Base-by-base conservation (phyloP, 805 yeast species). In the Lipomyces spencermartinsiae region DNA sequence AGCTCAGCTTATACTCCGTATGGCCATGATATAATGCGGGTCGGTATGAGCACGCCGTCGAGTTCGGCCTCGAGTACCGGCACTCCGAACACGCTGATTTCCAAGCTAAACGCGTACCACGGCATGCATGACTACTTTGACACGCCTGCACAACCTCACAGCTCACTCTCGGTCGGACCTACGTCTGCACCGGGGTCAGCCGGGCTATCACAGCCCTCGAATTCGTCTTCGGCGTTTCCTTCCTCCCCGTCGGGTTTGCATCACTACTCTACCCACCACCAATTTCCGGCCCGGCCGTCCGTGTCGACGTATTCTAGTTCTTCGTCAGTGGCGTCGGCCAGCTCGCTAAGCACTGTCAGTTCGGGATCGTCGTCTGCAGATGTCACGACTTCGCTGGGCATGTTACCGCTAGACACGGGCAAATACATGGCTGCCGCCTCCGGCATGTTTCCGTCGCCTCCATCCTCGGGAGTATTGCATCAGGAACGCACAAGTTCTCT, bases 121-220 rank as follows among this genome's bases (percentile, higher is more conserved):
- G 34, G 53, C 3, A 67, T 67, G 67, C 70, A 67, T 46, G 70
- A 67, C 25, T 67, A 67, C 59, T 67, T 67, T 39, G 70, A 67
- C 43, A 14, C 65, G 1, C 64, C 63, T 37, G 10, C 54, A 25
- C 37, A 59, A 5, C 35, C n/a, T 37, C 35, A n/a, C 3, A 14
- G 14, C 33, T 22, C 49, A 22, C 49, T 43, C 49, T 43, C 22
- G 10, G 22, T 25, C 56, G 56, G 56, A 10, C 56, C 56, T 25
- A 53, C 56, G 9, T 53, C 56, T 53, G 56, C 35, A 25, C 56
- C 56, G n/a, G 7, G 3, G 19, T 53, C 56, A 10, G 56, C 29
- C 56, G 34, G 56, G 33, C 31, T 16, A 25, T 31, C 22, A 16
- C 56, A 25, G 16, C 33, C 34, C 3, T 31, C 34, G 56, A 14